phyloP scores from a whole-genome alignment of 495 filamentous ascomycete species.

The Trichoderma orchidacearum region DNA sequence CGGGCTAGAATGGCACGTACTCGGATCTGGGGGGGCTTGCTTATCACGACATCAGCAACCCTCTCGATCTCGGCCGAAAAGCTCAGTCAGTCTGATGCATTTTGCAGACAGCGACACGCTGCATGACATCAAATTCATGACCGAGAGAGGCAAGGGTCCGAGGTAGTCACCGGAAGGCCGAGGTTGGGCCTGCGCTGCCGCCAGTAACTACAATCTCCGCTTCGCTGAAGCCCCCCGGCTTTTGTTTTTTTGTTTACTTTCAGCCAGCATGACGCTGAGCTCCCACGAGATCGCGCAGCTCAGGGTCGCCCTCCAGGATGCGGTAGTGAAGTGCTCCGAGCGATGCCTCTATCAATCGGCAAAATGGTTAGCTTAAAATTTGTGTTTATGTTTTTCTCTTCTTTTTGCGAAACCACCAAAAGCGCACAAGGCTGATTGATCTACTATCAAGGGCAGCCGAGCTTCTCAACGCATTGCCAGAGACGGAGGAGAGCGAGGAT shows the following conservation, averaged over 20 bases:
- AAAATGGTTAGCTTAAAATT: constrained; percentile 59
- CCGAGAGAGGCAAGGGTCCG: not conserved
- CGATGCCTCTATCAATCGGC: constrained; percentile 91
- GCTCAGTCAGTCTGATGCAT: not conserved
- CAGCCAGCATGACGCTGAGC: constrained; percentile 21
- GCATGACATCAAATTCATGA: not conserved
- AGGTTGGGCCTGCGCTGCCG: not conserved
- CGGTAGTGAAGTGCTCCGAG: constrained; percentile 82
- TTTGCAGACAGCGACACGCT: not conserved
- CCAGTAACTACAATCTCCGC: too few species aligned
- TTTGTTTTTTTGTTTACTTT: not conserved
- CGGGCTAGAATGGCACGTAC: not conserved
- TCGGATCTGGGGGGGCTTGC: not conserved
- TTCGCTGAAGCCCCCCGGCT: not conserved
- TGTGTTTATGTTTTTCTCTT: not conserved
- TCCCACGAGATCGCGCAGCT: constrained; percentile 33
- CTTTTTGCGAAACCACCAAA: not conserved
- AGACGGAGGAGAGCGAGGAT: constrained; percentile 23
- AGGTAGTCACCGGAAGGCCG: not conserved
- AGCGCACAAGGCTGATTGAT: constrained; percentile 1
- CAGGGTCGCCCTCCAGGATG: constrained; percentile 58
- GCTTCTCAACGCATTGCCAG: constrained; percentile 68
- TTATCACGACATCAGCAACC: not conserved
- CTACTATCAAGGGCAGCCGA: constrained; percentile 67
- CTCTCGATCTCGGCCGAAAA: not conserved